Evolutionary conservation across 1,284 basidiomycete species (phyloP).

Genomic region (Moesziomyces antarcticus): DNA sequence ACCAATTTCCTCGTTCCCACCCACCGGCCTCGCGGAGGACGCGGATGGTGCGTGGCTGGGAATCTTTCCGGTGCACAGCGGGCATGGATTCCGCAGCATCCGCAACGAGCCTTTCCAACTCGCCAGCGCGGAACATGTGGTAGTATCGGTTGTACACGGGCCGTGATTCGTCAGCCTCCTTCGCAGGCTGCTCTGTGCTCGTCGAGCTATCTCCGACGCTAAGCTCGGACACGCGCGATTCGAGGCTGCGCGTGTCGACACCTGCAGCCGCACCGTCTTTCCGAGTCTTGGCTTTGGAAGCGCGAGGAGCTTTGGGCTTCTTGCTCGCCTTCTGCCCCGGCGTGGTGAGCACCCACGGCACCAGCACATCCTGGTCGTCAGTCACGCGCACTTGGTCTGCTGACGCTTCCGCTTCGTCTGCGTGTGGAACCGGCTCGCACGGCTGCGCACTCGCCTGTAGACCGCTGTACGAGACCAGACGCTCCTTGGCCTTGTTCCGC

Average conservation of each 20-base stretch:
- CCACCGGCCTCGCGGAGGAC: constrained; percentile 55
- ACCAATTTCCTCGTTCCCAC: constrained; percentile 68
- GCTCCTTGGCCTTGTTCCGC: constrained; percentile 26
- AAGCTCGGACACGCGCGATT: constrained; percentile 6
- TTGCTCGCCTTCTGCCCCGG: constrained; percentile 8
- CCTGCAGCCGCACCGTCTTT: background rate
- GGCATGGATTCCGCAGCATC: constrained; percentile 46
- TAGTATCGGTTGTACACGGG: constrained; percentile 65
- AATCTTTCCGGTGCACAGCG: constrained; percentile 1
- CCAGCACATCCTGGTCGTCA: constrained; percentile 61
- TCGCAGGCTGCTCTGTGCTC: background rate
- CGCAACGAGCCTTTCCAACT: constrained; percentile 61
- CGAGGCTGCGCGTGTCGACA: constrained; percentile 26
- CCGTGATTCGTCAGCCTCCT: constrained; percentile 6
- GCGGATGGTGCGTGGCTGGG: constrained; percentile 2
- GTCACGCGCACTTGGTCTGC: constrained; percentile 11
- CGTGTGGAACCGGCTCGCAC: background rate
- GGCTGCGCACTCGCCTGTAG: constrained; percentile 7
- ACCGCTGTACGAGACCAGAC: constrained; percentile 35
- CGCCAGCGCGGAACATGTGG: constrained; percentile 62
- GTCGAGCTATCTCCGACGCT: background rate
- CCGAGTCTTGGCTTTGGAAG: constrained; percentile 1
- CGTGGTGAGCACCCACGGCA: constrained; percentile 63
- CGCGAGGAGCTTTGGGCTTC: constrained; percentile 1
- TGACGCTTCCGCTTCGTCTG: background rate